A percentile compares a stretch with the other conserved stretches of the same genome.
Conservation (phyloP, 2,329 filamentous ascomycete species). For the Pseudogymnoascus sp. region DNA sequence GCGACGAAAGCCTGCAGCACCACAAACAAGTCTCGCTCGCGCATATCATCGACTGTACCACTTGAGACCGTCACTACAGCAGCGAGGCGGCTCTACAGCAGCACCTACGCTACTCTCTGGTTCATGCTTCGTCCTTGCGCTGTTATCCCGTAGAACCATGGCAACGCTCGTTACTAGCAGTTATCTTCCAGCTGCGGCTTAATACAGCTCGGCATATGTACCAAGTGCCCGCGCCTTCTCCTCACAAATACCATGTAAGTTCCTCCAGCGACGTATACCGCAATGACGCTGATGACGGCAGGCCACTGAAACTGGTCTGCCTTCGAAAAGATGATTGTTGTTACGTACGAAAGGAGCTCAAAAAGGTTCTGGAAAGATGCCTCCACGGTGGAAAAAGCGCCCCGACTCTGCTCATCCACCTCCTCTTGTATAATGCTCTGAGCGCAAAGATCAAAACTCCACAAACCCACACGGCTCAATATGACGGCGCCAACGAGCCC, state of each 20-base stretch:
- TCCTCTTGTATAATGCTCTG: constrained; percentile 36
- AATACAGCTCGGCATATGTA: constrained; percentile 20
- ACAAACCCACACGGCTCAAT: constrained; percentile 33
- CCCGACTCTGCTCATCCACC: constrained; percentile 27
- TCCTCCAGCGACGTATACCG: constrained; percentile 25
- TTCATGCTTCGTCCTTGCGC: neutral
- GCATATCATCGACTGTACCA: constrained; percentile 16
- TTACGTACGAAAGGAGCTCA: constrained; percentile 30
- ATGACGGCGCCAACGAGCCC: constrained; percentile 31
- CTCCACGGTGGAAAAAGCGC: constrained; percentile 34
- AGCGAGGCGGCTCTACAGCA: constrained; percentile 21
- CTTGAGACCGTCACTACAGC: constrained; percentile 19
- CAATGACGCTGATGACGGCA: constrained; percentile 28
- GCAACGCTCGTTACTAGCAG: no score
- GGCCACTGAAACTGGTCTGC: constrained; percentile 32
- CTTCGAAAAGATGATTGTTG: constrained; percentile 29
- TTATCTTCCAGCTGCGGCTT: no score
- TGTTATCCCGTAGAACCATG: no score
- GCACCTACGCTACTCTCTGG: constrained; percentile 18
- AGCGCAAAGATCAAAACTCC: constrained; percentile 35
- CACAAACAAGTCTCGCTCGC: constrained; percentile 16
- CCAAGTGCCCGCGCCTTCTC: constrained; percentile 29
- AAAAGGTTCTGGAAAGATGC: constrained; percentile 31
- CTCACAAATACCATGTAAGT: constrained; percentile 31
- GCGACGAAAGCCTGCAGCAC: constrained; percentile 16